Percentiles rank a stretch among this genome's conserved stretches.
Conservation (phyloP, 1,284 basidiomycete genomes). For the Pseudomicrostroma phylloplanum region DNA sequence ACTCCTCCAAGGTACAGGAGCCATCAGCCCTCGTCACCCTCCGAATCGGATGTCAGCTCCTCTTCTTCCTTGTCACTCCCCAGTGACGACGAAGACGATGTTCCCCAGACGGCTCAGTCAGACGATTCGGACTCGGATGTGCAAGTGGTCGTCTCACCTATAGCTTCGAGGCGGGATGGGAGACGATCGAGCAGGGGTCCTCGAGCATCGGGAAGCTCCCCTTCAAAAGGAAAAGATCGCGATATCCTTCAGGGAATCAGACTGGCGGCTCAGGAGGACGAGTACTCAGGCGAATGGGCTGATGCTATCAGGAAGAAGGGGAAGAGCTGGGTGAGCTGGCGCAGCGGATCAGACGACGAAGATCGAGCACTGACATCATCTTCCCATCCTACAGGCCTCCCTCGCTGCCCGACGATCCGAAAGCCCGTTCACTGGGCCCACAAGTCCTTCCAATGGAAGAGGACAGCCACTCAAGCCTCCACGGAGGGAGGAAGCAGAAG, state of each 20-base stretch:
- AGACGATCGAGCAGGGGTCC: no score
- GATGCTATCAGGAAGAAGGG: neutral
- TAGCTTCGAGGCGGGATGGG: no score
- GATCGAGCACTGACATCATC: neutral
- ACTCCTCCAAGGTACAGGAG: no score
- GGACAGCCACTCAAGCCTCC: neutral
- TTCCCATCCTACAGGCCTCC: neutral
- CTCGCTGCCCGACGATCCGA: neutral
- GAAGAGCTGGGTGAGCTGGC: neutral
- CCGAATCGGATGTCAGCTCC: no score
- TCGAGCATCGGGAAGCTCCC: no score
- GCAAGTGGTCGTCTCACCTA: no score
- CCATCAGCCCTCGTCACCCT: no score
- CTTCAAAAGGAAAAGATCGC: neutral
- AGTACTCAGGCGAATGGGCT: neutral
- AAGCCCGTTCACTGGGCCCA: neutral
- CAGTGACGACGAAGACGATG: no score
- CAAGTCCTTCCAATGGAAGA: neutral
- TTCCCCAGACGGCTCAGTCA: no score
- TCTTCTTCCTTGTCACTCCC: no score
- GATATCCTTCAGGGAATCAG: neutral
- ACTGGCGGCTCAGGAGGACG: neutral
- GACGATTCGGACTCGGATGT: no score
- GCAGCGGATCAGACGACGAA: neutral
- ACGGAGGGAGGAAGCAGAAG: neutral